These are phyloP conservation scores for Pichia rugopelliculosa DNA, from an alignment of 805 yeast genomes.

Conservation along the genomic window DNA sequence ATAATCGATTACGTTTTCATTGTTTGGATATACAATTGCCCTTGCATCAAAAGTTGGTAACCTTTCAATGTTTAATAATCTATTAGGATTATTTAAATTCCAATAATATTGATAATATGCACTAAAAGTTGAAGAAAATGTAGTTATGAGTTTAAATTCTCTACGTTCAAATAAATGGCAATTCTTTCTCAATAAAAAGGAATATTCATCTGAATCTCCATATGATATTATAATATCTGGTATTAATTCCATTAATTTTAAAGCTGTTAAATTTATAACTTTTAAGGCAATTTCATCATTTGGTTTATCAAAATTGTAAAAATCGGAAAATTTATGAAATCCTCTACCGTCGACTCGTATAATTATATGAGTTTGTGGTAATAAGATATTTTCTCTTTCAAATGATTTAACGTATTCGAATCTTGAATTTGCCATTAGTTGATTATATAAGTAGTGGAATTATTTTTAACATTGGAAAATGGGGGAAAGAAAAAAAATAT, in stretches of 20 bases:
- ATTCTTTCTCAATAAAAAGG: conserved; percentile 60
- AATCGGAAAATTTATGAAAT: conserved; percentile 75
- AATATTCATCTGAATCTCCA: conserved; percentile 94
- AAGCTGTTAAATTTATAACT: conserved; percentile 79
- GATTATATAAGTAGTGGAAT: neutral
- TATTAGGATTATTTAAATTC: conserved; percentile 51
- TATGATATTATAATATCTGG: conserved; percentile 76
- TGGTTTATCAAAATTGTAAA: conserved; percentile 77
- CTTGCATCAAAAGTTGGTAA: conserved; percentile 89
- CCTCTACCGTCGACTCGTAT: conserved; percentile 91
- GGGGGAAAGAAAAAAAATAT: too few relatives aligned
- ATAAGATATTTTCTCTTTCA: conserved; percentile 63
- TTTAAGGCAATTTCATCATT: conserved; percentile 72
- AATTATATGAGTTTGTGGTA: conserved; percentile 77
- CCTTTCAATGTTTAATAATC: conserved; percentile 31
- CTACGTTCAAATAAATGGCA: conserved; percentile 77
- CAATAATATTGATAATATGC: conserved; percentile 68
- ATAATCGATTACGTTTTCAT: conserved; percentile 61
- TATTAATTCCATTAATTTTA: conserved; percentile 50
- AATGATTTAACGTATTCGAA: conserved; percentile 81
- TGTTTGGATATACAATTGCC: conserved; percentile 76
- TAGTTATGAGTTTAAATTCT: conserved; percentile 69
- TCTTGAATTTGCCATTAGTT: conserved; percentile 69
- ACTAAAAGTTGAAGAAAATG: conserved; percentile 77
- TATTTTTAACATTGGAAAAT: too few relatives aligned